These are phyloP conservation scores for Thalassia testudinum DNA, from an alignment of 116 monocot species.

Conservation along the genomic window DNA sequence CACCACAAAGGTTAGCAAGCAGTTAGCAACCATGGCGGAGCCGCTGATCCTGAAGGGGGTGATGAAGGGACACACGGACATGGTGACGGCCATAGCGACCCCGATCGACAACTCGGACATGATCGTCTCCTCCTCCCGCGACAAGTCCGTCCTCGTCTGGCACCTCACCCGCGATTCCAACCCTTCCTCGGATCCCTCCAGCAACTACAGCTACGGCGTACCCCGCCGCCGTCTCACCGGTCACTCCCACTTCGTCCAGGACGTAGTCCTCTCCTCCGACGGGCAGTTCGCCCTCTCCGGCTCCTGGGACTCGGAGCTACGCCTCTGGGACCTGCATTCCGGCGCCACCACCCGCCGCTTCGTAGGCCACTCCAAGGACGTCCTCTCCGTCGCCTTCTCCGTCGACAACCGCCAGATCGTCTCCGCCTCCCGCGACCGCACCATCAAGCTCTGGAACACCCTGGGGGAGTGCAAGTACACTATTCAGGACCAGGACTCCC, in stretches of 20 bases:
- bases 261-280: no score
- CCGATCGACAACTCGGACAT: conserved; percentile 24
- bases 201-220: conserved; percentile 2
- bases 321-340: conserved; percentile 13
- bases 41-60: conserved; percentile 13
- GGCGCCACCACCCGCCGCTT: conserved; percentile 16
- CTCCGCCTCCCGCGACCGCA: conserved; percentile 20
- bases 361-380: conserved; percentile 21
- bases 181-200: not conserved
- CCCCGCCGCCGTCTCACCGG: conserved; percentile 14
- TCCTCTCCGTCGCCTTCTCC: conserved; percentile 23
- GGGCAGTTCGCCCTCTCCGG: conserved; percentile 20
- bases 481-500: conserved; percentile 17
- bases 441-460: no score
- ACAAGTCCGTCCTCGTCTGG: conserved; percentile 23
- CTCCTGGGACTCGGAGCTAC: conserved; percentile 13
- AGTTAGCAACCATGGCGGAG: conserved; percentile 12
- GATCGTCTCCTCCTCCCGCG: conserved; percentile 20
- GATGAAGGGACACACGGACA: conserved; percentile 14
- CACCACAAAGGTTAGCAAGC: no score
- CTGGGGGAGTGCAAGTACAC: conserved; percentile 23
- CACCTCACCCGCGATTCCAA: conserved; percentile 6
- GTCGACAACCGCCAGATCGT: conserved; percentile 21
- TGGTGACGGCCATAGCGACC: conserved; percentile 16
- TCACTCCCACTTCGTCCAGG: conserved; percentile 17